phyloP scores from a whole-genome alignment of 148 eudicot genomes.

The Diospyros kaki region DNA sequence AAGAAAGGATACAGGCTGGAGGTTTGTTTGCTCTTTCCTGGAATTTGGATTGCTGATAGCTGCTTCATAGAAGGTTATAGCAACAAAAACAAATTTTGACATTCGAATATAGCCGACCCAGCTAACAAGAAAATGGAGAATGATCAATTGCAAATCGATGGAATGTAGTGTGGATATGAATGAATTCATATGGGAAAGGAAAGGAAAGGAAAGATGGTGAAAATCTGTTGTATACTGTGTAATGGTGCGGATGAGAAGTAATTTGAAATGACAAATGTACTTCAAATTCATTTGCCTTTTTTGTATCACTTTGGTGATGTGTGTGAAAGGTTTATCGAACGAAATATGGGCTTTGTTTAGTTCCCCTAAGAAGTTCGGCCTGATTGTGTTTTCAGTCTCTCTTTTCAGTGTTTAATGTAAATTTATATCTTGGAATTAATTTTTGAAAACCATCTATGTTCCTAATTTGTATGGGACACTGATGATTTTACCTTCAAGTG shows the following conservation, averaged over 20 bases:
- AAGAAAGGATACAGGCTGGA: neutral
- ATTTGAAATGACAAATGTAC: neutral
- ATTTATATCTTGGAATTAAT: no score
- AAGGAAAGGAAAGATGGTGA: neutral
- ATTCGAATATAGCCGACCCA: conserved; percentile 13
- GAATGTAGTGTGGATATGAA: conserved; percentile 14
- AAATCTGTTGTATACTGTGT: conserved; percentile 18
- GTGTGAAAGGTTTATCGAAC: no score
- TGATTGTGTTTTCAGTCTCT: no score
- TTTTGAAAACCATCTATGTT: no score
- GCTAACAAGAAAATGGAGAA: conserved; percentile 13
- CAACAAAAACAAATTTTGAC: conserved; percentile 17
- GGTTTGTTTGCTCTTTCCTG: neutral
- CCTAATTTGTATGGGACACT: no score
- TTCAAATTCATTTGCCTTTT: no score
- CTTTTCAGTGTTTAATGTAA: no score
- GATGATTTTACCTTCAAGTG: no score
- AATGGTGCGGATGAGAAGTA: conserved; percentile 3
- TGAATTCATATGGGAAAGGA: neutral
- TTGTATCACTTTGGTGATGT: no score
- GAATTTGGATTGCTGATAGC: conserved; percentile 6
- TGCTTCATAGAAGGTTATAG: conserved; percentile 3
- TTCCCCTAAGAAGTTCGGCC: no score
- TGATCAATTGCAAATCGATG: neutral
- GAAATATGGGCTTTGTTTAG: no score